phyloP scores from a whole-genome alignment of 192 early-diverging fungal species.

The Backusella morwellensis region DNA sequence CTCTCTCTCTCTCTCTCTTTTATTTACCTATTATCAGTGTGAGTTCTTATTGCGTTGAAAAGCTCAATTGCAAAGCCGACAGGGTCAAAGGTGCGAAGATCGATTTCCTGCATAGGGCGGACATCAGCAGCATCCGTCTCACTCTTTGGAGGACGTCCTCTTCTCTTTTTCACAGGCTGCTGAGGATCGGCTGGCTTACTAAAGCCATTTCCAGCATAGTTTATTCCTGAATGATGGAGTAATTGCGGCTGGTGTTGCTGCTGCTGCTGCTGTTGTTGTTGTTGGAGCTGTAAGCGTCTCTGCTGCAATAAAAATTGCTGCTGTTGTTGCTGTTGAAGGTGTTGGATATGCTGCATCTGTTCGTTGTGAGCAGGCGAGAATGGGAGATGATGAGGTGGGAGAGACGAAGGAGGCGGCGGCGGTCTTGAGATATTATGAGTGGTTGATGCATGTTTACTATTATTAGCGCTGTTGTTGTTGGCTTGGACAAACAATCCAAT shows the following conservation, averaged over 20 bases:
- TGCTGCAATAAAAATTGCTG: not conserved
- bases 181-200: not conserved
- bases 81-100: constrained; percentile 19
- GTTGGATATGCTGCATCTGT: not conserved
- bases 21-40: constrained; percentile 47
- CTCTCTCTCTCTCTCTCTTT: not conserved
- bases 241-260: not conserved
- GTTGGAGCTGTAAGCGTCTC: not conserved
- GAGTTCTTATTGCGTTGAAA: constrained; percentile 38
- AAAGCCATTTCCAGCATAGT: not conserved
- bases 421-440: not conserved
- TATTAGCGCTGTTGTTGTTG: not conserved
- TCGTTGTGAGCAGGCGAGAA: not conserved
- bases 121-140: constrained; percentile 19
- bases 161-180: constrained; percentile 9
- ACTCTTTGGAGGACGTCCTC: constrained; percentile 32
- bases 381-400: not conserved
- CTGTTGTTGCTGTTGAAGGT: not conserved
- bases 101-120: constrained; percentile 18
- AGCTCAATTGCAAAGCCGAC: constrained; percentile 36
- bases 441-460: not conserved
- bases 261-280: not conserved
- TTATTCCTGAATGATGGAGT: not conserved
- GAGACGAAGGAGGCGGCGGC: too few relatives aligned
- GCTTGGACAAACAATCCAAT: constrained; percentile 20